phyloP scores from a whole-genome alignment of 345 rosid species.

The Salix purpurea region DNA sequence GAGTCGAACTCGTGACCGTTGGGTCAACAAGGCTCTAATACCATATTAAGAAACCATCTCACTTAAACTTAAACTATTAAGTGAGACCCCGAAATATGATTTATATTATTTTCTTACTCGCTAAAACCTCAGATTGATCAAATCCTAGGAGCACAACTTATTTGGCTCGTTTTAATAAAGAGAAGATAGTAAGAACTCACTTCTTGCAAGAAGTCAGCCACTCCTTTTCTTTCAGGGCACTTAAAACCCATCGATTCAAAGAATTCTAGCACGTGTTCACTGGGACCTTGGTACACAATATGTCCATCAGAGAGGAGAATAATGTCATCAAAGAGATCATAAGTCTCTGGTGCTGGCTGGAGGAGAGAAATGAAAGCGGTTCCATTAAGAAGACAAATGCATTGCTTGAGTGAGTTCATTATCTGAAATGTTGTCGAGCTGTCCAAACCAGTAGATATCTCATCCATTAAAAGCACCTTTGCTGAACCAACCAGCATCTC shows the following conservation, averaged over 20 bases:
- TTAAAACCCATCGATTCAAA: constrained; percentile 63
- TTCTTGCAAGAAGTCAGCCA: constrained; percentile 82
- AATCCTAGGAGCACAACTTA: too few relatives aligned
- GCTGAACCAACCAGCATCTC: constrained; percentile 74
- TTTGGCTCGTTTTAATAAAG: too few relatives aligned
- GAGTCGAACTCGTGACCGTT: too few relatives aligned
- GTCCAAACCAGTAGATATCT: constrained; percentile 77
- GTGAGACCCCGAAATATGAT: too few relatives aligned
- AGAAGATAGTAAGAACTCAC: constrained; percentile 19
- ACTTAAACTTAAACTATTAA: too few relatives aligned
- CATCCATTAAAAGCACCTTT: constrained; percentile 66
- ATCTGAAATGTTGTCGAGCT: constrained; percentile 76
- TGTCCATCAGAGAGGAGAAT: constrained; percentile 62
- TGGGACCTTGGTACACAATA: constrained; percentile 66
- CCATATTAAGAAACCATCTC: too few relatives aligned
- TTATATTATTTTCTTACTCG: too few relatives aligned
- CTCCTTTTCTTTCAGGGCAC: constrained; percentile 71
- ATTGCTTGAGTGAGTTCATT: constrained; percentile 63
- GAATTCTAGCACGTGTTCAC: constrained; percentile 51
- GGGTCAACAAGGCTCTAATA: too few relatives aligned
- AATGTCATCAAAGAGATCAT: constrained; percentile 63
- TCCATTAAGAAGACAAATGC: constrained; percentile 52
- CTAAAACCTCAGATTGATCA: too few relatives aligned
- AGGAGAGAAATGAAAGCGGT: constrained; percentile 71
- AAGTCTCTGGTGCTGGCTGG: constrained; percentile 80